Base-by-base conservation (phyloP, 495 filamentous ascomycete genomes). In the Talaromyces ruber region DNA sequence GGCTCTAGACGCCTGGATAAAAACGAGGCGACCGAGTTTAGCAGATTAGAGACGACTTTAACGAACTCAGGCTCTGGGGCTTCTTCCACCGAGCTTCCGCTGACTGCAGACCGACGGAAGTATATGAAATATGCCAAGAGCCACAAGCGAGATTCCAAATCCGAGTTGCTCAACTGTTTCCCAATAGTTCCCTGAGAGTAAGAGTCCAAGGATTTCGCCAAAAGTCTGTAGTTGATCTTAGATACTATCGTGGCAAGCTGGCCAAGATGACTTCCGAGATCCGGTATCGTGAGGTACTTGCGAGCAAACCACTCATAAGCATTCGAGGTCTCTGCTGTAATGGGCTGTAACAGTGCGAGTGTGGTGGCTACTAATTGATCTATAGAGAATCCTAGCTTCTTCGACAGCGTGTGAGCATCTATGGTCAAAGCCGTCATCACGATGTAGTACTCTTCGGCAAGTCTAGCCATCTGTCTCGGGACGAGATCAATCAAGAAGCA, bases 121-220 rank as follows among this genome's bases (percentile, higher is more conserved):
- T 82, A 89, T 56, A 97, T 88, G 62, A 92, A 85, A 68, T 96
- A 89, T 22, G 88, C 82, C 55, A 97, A 74, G 22, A 98, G 78
- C 88, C 92, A 95, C 22, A 92, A 74, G 16, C 81, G 79, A 53
- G 67, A 66, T 58, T 75, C 67, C 9, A 66, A 68, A 32, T 79
- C 74, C 2, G 73, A 67, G 57, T 21, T 28, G 8, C 32, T 25
- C 1, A 34, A 29, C 16, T 39, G 34, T 29, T 60, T 59, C 24
- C 29, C 51, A 29, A 65, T 47, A 8, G 58, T 24, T 14, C 71
- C 63, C 16, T 64, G 58, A 4, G 54, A 62, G 54, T 59, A 59
- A 7, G 64, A 53, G 16, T 72, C 72, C 37, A 86, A 60, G 1
- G 82, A 76, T 53, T 72, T 74, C 2, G 81, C 80, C 8, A 87